Percentiles rank a stretch among this genome's conserved stretches.
phyloP scores from a whole-genome alignment of 495 filamentous ascomycete genomes.

The Jackrogersella minutella region DNA sequence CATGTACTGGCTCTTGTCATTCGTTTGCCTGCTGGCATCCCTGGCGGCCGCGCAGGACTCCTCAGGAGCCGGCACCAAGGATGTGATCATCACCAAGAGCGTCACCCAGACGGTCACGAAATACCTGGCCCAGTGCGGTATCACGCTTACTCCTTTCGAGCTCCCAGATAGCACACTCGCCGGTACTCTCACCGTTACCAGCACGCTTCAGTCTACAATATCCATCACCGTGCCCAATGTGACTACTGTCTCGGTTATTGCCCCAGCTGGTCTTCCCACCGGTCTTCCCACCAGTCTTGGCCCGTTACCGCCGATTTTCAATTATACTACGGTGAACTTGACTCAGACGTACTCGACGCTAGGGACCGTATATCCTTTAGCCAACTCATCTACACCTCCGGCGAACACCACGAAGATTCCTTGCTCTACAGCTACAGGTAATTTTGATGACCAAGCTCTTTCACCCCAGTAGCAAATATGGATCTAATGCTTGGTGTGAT shows the following conservation, averaged over 20 bases:
- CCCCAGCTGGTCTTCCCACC: no score
- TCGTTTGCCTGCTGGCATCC: constrained; percentile 31
- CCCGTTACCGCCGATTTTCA: not conserved
- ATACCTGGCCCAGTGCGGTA: constrained; percentile 31
- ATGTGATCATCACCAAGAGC: constrained; percentile 27
- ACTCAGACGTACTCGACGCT: not conserved
- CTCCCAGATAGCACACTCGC: constrained; percentile 14
- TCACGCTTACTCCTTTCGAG: not conserved
- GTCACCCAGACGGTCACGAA: constrained; percentile 35
- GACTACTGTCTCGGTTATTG: constrained; percentile 2
- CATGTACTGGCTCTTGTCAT: constrained; percentile 32
- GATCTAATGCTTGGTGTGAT: constrained; percentile 9
- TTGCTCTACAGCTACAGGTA: constrained; percentile 36
- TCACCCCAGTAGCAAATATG: not conserved
- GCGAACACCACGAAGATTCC: constrained; percentile 25
- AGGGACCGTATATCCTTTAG: not conserved
- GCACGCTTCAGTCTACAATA: constrained; percentile 27
- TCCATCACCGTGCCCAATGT: constrained; percentile 16
- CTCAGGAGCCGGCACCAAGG: constrained; percentile 13
- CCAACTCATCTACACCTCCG: constrained; percentile 11
- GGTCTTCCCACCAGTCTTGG: not conserved
- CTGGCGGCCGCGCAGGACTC: constrained; percentile 22
- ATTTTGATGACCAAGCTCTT: not conserved
- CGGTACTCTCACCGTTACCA: constrained; percentile 29
- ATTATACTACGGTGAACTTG: constrained; percentile 3